Percentiles rank a stretch among this genome's conserved stretches.
Conservation (phyloP, 768 basidiomycete species). For the Saitozyma sp. region DNA sequence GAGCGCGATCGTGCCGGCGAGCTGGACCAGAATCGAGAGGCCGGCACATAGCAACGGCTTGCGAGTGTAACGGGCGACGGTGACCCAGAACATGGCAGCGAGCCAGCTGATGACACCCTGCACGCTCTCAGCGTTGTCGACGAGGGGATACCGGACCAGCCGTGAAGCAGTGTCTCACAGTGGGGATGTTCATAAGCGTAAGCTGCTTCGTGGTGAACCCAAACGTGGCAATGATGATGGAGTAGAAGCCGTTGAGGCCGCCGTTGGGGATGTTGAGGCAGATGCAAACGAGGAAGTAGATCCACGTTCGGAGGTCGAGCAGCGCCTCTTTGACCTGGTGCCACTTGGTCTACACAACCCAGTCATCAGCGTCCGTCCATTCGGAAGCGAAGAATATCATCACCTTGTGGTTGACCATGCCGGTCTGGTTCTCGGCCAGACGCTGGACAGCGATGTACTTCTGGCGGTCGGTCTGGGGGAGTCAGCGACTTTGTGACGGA, state of each 20-base stretch:
- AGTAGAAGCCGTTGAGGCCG: constrained; percentile 24
- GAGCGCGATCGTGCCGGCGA: too few species aligned
- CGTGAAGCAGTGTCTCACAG: constrained; percentile 7
- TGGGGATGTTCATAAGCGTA: constrained; percentile 28
- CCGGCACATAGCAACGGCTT: too few species aligned
- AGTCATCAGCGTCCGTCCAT: too few species aligned
- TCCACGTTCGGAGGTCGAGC: constrained; percentile 35
- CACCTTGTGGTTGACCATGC: constrained; percentile 3
- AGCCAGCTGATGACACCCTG: too few species aligned
- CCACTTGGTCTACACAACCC: constrained; percentile 8
- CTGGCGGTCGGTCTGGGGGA: neutral
- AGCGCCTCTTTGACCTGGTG: constrained; percentile 35
- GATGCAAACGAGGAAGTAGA: constrained; percentile 24
- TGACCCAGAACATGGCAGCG: too few species aligned
- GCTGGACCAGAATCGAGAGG: too few species aligned
- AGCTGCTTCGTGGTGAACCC: constrained; percentile 25
- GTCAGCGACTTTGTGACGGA: too few species aligned
- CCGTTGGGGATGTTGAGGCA: constrained; percentile 16
- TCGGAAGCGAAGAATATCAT: too few species aligned
- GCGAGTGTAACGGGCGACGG: too few species aligned
- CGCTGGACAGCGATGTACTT: constrained; percentile 27
- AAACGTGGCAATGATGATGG: constrained; percentile 21
- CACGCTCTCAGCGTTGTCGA: too few species aligned
- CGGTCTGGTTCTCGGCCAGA: constrained; percentile 32
- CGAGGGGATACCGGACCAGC: too few species aligned